Percentiles rank a stretch among this genome's conserved stretches.
phyloP scores from a whole-genome alignment of 768 basidiomycete genomes.

The Lanmaoa pseudosensibilis region DNA sequence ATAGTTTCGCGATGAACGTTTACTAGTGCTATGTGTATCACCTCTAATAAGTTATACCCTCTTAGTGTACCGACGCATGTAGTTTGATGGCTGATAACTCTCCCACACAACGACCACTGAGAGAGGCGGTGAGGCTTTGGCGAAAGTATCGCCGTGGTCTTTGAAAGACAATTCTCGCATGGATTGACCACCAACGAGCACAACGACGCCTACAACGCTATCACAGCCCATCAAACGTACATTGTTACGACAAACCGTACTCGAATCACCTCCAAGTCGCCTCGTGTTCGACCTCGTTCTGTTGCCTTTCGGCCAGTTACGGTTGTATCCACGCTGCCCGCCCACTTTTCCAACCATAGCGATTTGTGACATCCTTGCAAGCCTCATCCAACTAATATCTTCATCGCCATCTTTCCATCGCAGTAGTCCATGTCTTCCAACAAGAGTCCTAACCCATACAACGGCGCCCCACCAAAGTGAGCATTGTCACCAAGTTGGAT shows the following conservation, averaged over 20 bases:
- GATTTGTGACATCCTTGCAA: neutral
- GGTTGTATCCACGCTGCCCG: slow-evolving; percentile 5
- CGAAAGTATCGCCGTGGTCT: neutral
- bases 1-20: slow-evolving; percentile 5
- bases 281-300: slow-evolving; percentile 28
- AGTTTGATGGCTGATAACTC: too few relatives aligned
- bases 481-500: slow-evolving; percentile 7
- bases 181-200: neutral
- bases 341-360: slow-evolving; percentile 2
- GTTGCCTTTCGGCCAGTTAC: neutral
- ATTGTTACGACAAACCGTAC: neutral
- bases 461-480: slow-evolving; percentile 37
- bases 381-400: neutral
- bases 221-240: slow-evolving; percentile 2
- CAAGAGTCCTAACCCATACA: slow-evolving; percentile 33
- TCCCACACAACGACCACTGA: slow-evolving; percentile 3
- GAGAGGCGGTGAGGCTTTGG: neutral
- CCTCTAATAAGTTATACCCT: slow-evolving; percentile 10
- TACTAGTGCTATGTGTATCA: slow-evolving; percentile 2
- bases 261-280: neutral
- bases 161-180: neutral
- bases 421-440: slow-evolving; percentile 31
- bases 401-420: slow-evolving; percentile 9
- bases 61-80: slow-evolving; percentile 11
- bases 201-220: neutral